Evolutionary conservation across 306 rosid genomes (phyloP), one percentile per base, ranked within the genome.

Genomic region (Quercus mongolica): DNA sequence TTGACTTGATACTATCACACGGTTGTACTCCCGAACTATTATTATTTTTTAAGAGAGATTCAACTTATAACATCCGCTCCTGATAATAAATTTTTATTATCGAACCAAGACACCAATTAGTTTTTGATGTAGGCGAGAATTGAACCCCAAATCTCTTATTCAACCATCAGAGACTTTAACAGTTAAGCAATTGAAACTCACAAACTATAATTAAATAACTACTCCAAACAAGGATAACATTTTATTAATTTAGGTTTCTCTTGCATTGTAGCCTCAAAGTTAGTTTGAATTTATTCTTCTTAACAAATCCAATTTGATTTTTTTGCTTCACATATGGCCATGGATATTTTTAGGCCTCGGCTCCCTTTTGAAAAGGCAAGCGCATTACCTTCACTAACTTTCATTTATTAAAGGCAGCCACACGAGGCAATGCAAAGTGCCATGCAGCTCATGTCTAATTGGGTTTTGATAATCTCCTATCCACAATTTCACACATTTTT

Each of bases 151-250:
- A 41, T 41, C 1, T 41, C 12, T 8, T 41, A 8, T 41, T 41
- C 1, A 41, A 41, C 3, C 0, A 41, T 8, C 0, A 8, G 0
- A 41, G 0, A 8, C 0, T 41, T 41, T 41, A 41, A 0, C 0
- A 41, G 1, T 41, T 41, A 0, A 41, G 0, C 0, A 41, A 41
- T 0, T 8, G 0, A 0, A 41, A 41, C 0, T 2, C 46, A 8
- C 0, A 2, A 41, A 41, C 3, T 41, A 8, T 41, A 7, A 41
- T 41, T 41, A 41, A 41, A 41, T 41, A 41, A 41, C 46, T 41
- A 41, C 46, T 8, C 11, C 46, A 41, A 41, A 41, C 46, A 2
- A 38, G 0, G 46, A 41, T 8, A 41, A 41, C 12, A 41, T 41
- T 41, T 7, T 41, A 41, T 41, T 41, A 41, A 41, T 41, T 7